phyloP scores from a whole-genome alignment of 1,139 yeast species.

The Blastobotrys arbuscula region DNA sequence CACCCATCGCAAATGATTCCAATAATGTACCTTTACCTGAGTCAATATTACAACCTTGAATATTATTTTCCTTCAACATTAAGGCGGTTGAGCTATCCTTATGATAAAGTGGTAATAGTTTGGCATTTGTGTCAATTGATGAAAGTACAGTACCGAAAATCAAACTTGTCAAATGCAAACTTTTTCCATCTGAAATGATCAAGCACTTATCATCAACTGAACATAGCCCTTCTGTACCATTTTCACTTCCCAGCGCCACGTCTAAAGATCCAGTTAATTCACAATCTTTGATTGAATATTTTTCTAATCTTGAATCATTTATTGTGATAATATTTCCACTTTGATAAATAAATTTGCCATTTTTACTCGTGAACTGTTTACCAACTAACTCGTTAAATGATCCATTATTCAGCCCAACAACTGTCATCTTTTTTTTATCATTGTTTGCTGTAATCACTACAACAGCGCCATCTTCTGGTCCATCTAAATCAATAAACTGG shows the following conservation, averaged over 20 bases:
- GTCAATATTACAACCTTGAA: constrained; percentile 46
- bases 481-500: constrained; percentile 12
- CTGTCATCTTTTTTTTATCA: constrained; percentile 18
- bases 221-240: constrained; percentile 28
- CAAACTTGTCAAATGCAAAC: constrained; percentile 39
- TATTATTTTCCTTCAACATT: constrained; percentile 4
- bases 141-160: constrained; percentile 38
- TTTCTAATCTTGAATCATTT: constrained; percentile 12
- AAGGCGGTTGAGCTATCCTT: constrained; percentile 10
- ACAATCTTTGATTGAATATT: constrained; percentile 18
- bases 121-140: constrained; percentile 9
- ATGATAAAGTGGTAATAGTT: constrained; percentile 14
- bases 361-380: not conserved
- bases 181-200: constrained; percentile 34
- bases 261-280: constrained; percentile 2
- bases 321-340: constrained; percentile 24
- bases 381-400: constrained; percentile 3
- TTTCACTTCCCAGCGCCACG: constrained; percentile 9
- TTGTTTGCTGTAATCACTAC: constrained; percentile 19
- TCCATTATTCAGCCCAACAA: constrained; percentile 20
- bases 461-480: constrained; percentile 23
- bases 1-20: constrained; percentile 67
- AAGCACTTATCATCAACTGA: constrained; percentile 34
- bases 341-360: constrained; percentile 18
- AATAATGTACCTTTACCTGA: constrained; percentile 66